These are phyloP conservation scores for Clavulina sp. DNA, from an alignment of 768 basidiomycete species.

Conservation along the genomic window DNA sequence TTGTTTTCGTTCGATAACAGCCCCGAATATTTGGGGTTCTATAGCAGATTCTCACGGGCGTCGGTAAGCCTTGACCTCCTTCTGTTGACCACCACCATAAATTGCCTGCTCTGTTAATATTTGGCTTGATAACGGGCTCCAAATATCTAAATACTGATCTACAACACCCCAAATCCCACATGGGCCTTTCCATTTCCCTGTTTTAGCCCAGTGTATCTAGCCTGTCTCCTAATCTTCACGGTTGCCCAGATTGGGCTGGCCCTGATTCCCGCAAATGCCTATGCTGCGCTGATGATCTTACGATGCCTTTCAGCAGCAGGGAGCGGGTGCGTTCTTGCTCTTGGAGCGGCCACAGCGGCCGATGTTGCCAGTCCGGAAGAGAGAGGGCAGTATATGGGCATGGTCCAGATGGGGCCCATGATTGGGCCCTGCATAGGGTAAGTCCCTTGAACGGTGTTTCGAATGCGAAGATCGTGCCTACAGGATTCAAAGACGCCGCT, in stretches of 20 bases:
- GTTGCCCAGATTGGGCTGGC: constrained; percentile 49
- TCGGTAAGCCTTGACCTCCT: constrained; percentile 19
- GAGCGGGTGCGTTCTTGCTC: constrained; percentile 58
- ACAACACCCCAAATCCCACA: too few relatives aligned
- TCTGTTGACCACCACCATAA: background rate
- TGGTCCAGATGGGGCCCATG: constrained; percentile 49
- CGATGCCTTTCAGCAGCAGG: constrained; percentile 66
- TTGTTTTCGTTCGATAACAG: constrained; percentile 16
- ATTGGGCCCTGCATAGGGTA: constrained; percentile 25
- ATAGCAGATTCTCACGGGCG: constrained; percentile 50
- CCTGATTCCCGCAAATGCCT: constrained; percentile 38
- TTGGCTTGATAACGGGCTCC: too few relatives aligned
- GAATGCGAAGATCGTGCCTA: background rate
- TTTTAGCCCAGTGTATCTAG: constrained; percentile 23
- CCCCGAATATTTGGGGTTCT: constrained; percentile 46
- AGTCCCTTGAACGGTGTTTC: too few relatives aligned
- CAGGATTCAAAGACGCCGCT: too few relatives aligned
- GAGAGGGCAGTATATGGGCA: constrained; percentile 54
- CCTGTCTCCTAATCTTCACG: constrained; percentile 44
- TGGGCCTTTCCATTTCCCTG: too few relatives aligned
- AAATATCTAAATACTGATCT: too few relatives aligned
- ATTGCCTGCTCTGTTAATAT: too few relatives aligned
- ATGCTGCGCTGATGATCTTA: constrained; percentile 64
- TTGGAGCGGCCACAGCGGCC: constrained; percentile 64
- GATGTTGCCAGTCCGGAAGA: constrained; percentile 61